Conservation (phyloP, 495 filamentous ascomycete species). For the Penicillium silybi region DNA sequence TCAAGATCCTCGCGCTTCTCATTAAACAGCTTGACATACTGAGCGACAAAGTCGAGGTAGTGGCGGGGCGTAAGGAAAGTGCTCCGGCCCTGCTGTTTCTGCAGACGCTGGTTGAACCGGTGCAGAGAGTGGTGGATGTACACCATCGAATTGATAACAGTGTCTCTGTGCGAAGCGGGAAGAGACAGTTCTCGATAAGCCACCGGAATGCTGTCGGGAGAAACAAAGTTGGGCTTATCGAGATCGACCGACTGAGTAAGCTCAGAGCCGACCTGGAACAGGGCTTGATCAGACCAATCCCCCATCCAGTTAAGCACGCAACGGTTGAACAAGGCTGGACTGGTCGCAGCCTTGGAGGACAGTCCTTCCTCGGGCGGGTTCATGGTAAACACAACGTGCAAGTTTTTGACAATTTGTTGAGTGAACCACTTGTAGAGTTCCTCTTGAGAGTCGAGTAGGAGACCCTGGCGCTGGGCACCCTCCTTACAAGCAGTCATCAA, state of each 20-base stretch:
- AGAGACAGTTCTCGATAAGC: slow-evolving; percentile 81
- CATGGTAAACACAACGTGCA: slow-evolving; percentile 99
- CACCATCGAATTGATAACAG: slow-evolving; percentile 96
- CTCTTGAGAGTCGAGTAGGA: slow-evolving; percentile 93
- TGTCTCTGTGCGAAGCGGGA: slow-evolving; percentile 83
- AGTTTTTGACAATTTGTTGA: slow-evolving; percentile 95
- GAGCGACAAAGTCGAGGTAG: slow-evolving; percentile 96
- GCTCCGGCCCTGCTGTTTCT: slow-evolving; percentile 83
- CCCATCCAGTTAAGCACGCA: slow-evolving; percentile 99
- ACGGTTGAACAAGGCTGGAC: slow-evolving; percentile 96
- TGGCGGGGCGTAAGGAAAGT: slow-evolving; percentile 95
- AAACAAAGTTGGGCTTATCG: slow-evolving; percentile 74
- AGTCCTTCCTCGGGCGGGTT: slow-evolving; percentile 97
- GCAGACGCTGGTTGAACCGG: slow-evolving; percentile 80
- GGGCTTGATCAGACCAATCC: slow-evolving; percentile 98
- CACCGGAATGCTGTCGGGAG: slow-evolving; percentile 89
- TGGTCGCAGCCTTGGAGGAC: slow-evolving; percentile 93
- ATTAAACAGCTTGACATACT: slow-evolving; percentile 95
- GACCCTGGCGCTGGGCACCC: slow-evolving; percentile 91
- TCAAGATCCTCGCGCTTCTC: slow-evolving; percentile 98
- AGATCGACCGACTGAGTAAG: slow-evolving; percentile 94
- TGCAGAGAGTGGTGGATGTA: slow-evolving; percentile 95
- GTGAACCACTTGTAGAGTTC: slow-evolving; percentile 99
- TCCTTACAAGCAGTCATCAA: slow-evolving; percentile 99
- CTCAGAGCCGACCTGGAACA: slow-evolving; percentile 96